phyloP scores from a whole-genome alignment of 148 eudicot genomes.

The Chenopodium quinoa region DNA sequence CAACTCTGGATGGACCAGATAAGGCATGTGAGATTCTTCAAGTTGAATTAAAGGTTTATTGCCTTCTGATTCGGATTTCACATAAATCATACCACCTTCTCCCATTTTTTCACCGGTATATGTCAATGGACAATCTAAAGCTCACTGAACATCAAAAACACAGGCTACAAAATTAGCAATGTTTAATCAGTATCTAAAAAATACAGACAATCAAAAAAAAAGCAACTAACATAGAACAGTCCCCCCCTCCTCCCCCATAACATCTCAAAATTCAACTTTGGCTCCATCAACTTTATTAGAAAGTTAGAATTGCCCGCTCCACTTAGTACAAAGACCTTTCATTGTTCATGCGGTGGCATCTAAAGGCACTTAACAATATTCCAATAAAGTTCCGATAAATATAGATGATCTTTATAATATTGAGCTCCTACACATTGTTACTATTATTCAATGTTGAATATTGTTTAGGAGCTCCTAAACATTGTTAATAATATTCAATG shows the following conservation, averaged over 20 bases:
- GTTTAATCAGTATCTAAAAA: background rate
- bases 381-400: too few relatives aligned
- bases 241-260: background rate
- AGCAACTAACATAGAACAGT: background rate
- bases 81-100: conserved; percentile 27
- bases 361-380: background rate
- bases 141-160: conserved; percentile 3
- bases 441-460: too few relatives aligned
- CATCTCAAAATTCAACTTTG: background rate
- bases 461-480: too few relatives aligned
- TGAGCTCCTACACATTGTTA: too few relatives aligned
- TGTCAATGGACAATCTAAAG: background rate
- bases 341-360: background rate
- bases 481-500: too few relatives aligned
- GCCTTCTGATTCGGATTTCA: conserved; percentile 43
- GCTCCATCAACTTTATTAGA: background rate
- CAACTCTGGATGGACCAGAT: conserved; percentile 24
- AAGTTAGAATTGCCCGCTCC: background rate
- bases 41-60: conserved; percentile 28
- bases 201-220: background rate
- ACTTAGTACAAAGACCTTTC: background rate
- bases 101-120: conserved; percentile 29
- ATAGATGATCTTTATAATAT: too few relatives aligned
- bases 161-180: background rate
- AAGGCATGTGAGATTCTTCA: conserved; percentile 25